These are phyloP conservation scores for Iberis pinnata DNA, from an alignment of 345 rosid species.

Conservation along the genomic window DNA sequence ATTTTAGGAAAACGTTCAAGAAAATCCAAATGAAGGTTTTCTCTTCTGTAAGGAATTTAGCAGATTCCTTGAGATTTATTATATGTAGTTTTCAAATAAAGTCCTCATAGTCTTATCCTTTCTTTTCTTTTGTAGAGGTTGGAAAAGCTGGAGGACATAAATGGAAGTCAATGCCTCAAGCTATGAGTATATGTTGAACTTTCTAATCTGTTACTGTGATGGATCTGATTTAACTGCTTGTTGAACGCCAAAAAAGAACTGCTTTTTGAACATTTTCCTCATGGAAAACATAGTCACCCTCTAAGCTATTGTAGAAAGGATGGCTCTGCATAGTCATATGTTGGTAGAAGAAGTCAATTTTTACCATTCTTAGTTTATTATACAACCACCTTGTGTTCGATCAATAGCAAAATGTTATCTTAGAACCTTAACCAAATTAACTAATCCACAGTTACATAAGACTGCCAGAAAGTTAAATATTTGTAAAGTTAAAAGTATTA, in stretches of 20 bases:
- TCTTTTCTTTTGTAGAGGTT: slow-evolving; percentile 42
- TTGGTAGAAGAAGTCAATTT: not conserved
- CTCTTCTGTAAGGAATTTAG: slow-evolving; percentile 49
- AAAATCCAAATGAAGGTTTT: slow-evolving; percentile 60
- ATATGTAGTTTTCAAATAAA: not conserved
- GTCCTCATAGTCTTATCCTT: not conserved
- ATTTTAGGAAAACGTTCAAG: slow-evolving; percentile 61
- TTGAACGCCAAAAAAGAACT: not conserved
- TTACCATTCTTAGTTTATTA: no score
- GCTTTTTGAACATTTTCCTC: not conserved
- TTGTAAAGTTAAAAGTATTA: not conserved
- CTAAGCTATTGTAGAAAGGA: not conserved
- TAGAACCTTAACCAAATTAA: not conserved
- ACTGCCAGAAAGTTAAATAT: not conserved
- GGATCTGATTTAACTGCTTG: no score
- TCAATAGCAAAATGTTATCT: not conserved
- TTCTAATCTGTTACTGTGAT: not conserved
- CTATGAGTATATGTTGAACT: slow-evolving; percentile 38
- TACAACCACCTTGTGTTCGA: no score
- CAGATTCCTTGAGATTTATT: no score
- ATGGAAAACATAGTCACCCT: not conserved
- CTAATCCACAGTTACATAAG: not conserved
- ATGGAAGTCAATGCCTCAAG: slow-evolving; percentile 68
- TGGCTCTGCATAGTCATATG: not conserved
- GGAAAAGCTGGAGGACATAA: slow-evolving; percentile 80